These are phyloP conservation scores for Magnolia changhungtana DNA, from an alignment of 164 flowering plant genomes.

Conservation along the genomic window DNA sequence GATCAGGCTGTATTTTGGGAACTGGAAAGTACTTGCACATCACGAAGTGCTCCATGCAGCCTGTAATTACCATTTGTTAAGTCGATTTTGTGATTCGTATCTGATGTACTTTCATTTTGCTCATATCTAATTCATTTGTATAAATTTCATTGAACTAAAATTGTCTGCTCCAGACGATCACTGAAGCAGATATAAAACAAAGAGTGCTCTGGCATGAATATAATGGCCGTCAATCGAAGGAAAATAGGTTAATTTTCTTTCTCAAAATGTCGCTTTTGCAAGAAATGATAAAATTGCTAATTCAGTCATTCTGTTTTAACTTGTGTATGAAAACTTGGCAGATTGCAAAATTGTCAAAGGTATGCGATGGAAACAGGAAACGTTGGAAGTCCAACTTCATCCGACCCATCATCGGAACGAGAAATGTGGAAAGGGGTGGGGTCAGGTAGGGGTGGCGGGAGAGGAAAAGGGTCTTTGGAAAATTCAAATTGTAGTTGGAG, in stretches of 20 bases:
- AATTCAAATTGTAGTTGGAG: background rate
- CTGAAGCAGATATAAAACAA: constrained; percentile 21
- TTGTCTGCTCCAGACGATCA: constrained; percentile 22
- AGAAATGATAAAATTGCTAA: background rate
- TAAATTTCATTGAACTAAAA: background rate
- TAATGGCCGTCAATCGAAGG: constrained; percentile 6
- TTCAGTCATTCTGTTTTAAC: too few species aligned
- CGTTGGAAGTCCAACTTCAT: too few species aligned
- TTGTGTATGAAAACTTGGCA: too few species aligned
- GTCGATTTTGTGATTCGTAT: background rate
- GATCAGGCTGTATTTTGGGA: too few species aligned
- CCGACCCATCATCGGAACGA: too few species aligned
- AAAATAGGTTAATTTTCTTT: background rate
- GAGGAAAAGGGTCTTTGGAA: background rate
- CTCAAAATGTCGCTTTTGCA: background rate
- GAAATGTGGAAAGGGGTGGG: too few species aligned
- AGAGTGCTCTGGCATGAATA: constrained; percentile 35
- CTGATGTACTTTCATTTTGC: background rate
- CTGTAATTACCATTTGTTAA: background rate
- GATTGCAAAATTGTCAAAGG: too few species aligned
- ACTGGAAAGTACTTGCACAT: background rate
- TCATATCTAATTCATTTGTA: background rate
- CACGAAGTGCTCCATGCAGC: background rate
- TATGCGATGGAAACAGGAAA: too few species aligned
- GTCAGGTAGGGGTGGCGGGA: too few species aligned